Evolutionary conservation across 2,329 filamentous ascomycete species (phyloP).

Genomic region (Teratosphaeria nubilosa): DNA sequence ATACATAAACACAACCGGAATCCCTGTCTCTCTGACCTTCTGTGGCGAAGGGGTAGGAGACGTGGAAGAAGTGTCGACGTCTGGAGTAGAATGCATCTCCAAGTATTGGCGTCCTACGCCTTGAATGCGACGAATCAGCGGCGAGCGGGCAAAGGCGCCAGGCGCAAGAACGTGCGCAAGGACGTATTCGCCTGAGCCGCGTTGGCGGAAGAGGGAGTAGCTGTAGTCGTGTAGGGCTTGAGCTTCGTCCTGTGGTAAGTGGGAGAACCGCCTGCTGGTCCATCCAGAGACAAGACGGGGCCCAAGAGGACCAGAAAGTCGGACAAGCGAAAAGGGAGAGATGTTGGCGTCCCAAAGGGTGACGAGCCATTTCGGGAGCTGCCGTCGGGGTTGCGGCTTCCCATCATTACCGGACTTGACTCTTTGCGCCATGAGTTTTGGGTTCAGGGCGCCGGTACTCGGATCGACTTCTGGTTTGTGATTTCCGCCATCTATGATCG

Average conservation of each 20-base stretch:
- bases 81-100: constrained; percentile 18
- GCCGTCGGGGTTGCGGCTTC: constrained; percentile 44
- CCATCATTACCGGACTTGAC: constrained; percentile 10
- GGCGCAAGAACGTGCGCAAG: constrained; percentile 87
- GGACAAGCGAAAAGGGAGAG: constrained; percentile 84
- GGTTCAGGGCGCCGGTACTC: constrained; percentile 15
- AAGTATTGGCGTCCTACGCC: constrained; percentile 67
- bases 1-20: constrained; percentile 88
- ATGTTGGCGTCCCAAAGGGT: constrained; percentile 97
- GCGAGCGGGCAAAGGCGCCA: constrained; percentile 80
- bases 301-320: constrained; percentile 78
- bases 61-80: constrained; percentile 14
- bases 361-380: constrained; percentile 73
- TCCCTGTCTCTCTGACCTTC: constrained; percentile 49
- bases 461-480: constrained; percentile 32
- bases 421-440: neutral
- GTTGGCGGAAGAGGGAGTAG: constrained; percentile 86
- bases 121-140: constrained; percentile 78
- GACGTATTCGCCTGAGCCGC: constrained; percentile 87
- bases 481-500: constrained; percentile 21
- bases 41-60: constrained; percentile 6
- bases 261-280: constrained; percentile 86
- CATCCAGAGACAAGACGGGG: constrained; percentile 89
- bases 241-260: constrained; percentile 69
- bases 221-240: constrained; percentile 84